Evolutionary conservation across 2,329 filamentous ascomycete species (phyloP).

Genomic region (Diaporthe sp.): DNA sequence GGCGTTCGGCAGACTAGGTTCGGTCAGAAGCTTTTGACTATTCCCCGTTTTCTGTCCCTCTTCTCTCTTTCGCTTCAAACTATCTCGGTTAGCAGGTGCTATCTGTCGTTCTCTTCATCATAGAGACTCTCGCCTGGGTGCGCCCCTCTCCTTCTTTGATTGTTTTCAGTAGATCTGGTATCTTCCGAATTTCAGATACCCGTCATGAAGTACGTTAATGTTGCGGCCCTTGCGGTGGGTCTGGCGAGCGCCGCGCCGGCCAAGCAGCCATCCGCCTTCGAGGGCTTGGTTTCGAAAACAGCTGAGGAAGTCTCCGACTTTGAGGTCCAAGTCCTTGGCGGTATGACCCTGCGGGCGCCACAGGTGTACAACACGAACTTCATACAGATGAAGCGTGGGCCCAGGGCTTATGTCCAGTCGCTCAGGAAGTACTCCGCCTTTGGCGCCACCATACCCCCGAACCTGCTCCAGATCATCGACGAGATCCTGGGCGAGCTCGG

Average conservation of each 20-base stretch:
- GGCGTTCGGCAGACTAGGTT: conserved; percentile 34
- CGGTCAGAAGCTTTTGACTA: conserved; percentile 2
- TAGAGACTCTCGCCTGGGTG: conserved; percentile 13
- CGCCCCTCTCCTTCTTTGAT: conserved; percentile 6
- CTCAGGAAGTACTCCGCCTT: conserved; percentile 56
- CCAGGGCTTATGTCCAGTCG: conserved; percentile 46
- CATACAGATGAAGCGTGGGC: conserved; percentile 50
- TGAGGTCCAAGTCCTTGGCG: conserved; percentile 53
- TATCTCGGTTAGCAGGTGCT: background rate
- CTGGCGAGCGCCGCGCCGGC: conserved; percentile 37
- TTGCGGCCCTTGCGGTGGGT: conserved; percentile 50
- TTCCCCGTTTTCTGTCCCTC: conserved; percentile 16
- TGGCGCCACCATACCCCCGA: conserved; percentile 50
- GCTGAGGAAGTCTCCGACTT: conserved; percentile 44
- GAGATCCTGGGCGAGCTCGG: conserved; percentile 51
- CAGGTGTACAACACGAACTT: conserved; percentile 55
- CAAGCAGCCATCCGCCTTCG: conserved; percentile 9
- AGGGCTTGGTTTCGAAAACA: conserved; percentile 27
- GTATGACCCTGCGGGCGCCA: conserved; percentile 53
- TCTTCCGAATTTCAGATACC: conserved; percentile 31
- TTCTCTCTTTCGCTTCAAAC: conserved; percentile 3
- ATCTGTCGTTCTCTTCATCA: background rate
- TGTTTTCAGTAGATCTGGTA: conserved; percentile 26
- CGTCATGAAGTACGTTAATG: conserved; percentile 51
- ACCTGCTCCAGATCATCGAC: conserved; percentile 50